Evolutionary conservation across 495 filamentous ascomycete species (phyloP).

Genomic region (Penicillium soppii): DNA sequence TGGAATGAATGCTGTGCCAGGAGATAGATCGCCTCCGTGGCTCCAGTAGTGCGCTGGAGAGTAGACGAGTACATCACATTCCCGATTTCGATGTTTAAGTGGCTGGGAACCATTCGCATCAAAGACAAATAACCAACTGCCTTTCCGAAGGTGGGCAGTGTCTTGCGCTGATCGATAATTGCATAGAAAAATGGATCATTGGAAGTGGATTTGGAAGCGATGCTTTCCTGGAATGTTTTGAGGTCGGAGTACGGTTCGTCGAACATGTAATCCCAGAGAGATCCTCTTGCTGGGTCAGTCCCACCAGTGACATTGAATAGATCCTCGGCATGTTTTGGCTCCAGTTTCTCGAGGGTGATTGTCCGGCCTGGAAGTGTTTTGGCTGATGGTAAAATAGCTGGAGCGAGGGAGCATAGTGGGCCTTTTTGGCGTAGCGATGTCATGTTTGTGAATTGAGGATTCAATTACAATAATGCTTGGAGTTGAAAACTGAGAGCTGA

Average conservation of each 20-base stretch:
- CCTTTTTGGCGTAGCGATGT: constrained; percentile 21
- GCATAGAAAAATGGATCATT: constrained; percentile 42
- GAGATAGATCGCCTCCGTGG: constrained; percentile 54
- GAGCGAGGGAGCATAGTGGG: constrained; percentile 12
- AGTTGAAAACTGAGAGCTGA: neutral
- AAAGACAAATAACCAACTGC: constrained; percentile 44
- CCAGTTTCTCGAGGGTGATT: constrained; percentile 39
- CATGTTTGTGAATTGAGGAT: neutral
- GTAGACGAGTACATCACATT: constrained; percentile 43
- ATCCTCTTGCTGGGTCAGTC: constrained; percentile 17
- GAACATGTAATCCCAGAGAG: constrained; percentile 50
- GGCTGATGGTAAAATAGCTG: constrained; percentile 21
- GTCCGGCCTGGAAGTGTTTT: constrained; percentile 30
- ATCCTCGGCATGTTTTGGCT: constrained; percentile 31
- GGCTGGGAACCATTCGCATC: constrained; percentile 38
- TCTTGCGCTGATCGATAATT: constrained; percentile 31
- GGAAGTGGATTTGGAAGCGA: constrained; percentile 25
- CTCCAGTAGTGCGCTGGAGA: constrained; percentile 47
- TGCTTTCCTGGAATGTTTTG: constrained; percentile 26
- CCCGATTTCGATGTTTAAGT: constrained; percentile 50
- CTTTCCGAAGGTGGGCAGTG: constrained; percentile 8
- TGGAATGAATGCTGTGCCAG: constrained; percentile 46
- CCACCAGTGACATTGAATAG: constrained; percentile 42
- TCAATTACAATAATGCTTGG: neutral
- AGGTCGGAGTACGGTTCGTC: constrained; percentile 38